phyloP scores from a whole-genome alignment of 306 rosid species.

The Prunus mira region DNA sequence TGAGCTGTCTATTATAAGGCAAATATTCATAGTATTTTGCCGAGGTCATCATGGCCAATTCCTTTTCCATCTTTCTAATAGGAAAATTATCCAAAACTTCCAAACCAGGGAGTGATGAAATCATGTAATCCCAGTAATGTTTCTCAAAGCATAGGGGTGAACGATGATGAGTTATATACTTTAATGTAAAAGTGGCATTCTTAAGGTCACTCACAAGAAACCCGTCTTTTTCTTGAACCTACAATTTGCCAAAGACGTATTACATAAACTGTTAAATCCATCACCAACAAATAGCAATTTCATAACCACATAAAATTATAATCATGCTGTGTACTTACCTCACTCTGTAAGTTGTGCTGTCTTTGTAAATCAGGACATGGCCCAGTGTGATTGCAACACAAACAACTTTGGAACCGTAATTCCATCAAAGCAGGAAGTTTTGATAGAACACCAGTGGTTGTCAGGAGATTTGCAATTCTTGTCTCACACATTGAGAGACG shows the following conservation, averaged over 20 bases:
- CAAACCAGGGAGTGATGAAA: conserved; percentile 53
- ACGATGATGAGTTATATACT: conserved; percentile 51
- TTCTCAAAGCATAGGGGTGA: conserved; percentile 75
- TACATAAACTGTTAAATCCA: background rate
- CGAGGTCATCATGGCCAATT: conserved; percentile 47
- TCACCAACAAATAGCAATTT: conserved; percentile 10
- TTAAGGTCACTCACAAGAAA: conserved; percentile 12
- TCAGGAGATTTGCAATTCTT: conserved; percentile 67
- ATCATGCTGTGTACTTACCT: conserved; percentile 37
- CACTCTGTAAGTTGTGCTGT: conserved; percentile 34
- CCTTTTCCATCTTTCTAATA: conserved; percentile 47
- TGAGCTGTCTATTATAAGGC: conserved; percentile 59
- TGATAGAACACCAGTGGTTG: conserved; percentile 60
- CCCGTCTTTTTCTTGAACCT: conserved; percentile 33
- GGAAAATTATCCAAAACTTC: conserved; percentile 62
- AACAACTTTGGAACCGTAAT: conserved; percentile 70
- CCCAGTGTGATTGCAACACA: conserved; percentile 53
- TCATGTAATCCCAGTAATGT: conserved; percentile 69
- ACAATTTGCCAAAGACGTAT: conserved; percentile 13
- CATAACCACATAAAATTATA: conserved; percentile 4
- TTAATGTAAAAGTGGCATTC: conserved; percentile 30
- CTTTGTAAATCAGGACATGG: conserved; percentile 44
- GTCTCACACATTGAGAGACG: conserved; percentile 70
- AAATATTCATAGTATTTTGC: conserved; percentile 55
- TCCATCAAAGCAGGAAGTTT: conserved; percentile 64